A percentile compares a stretch with the other conserved stretches of the same genome.
Evolutionary conservation across 176 grass and related monocot species (phyloP).

Genomic region (Thinopyrum elongatum): DNA sequence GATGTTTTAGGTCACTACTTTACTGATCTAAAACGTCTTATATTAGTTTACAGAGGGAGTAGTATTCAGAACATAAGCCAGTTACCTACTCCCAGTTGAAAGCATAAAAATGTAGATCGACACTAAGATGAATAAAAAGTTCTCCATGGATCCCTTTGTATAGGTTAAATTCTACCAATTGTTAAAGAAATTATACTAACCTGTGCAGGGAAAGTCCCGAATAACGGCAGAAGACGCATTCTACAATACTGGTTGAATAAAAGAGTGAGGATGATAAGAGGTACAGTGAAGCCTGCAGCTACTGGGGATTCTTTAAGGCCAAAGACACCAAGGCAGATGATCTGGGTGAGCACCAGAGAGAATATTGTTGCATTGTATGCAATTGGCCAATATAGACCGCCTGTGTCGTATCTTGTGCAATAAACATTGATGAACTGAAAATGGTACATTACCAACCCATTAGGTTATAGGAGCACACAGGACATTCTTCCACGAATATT

Average conservation of each 20-base stretch:
- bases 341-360: constrained; percentile 82
- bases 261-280: constrained; percentile 75
- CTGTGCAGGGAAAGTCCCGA: constrained; percentile 73
- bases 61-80: not conserved
- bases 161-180: not conserved
- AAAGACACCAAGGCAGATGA: constrained; percentile 90
- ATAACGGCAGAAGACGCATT: constrained; percentile 72
- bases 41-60: too few relatives aligned
- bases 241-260: constrained; percentile 89
- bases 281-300: constrained; percentile 71
- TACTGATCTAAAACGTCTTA: too few relatives aligned
- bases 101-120: not conserved
- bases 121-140: not conserved
- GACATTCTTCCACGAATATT: not conserved
- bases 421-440: constrained; percentile 89
- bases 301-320: constrained; percentile 78
- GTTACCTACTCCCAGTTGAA: not conserved
- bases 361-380: constrained; percentile 89
- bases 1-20: too few relatives aligned
- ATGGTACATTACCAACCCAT: not conserved
- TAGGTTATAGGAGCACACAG: not conserved
- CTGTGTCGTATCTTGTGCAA: constrained; percentile 75
- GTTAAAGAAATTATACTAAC: constrained; percentile 32
- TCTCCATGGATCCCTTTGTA: not conserved
- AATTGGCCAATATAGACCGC: constrained; percentile 82